Percentiles rank a stretch among this genome's conserved stretches.
These are phyloP conservation scores for Pholiota conissans DNA, from an alignment of 768 basidiomycete genomes.

Conservation along the genomic window DNA sequence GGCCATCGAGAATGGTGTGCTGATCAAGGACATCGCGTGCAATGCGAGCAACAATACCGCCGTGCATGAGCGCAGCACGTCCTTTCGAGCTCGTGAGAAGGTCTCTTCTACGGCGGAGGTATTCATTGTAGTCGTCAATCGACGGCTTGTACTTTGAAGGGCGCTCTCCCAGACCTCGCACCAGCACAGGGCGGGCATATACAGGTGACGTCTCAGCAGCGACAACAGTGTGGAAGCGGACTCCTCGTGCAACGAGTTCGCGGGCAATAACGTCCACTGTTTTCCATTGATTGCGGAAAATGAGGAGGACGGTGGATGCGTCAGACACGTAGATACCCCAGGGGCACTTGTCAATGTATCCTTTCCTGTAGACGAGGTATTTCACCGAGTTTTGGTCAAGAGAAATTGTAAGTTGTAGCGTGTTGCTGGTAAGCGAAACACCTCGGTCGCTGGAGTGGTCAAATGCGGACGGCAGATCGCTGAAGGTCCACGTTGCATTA, in stretches of 20 bases:
- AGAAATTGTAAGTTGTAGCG: too few relatives aligned
- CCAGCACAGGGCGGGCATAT: not conserved
- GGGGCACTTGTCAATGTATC: not conserved
- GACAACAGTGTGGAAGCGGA: conserved; percentile 2
- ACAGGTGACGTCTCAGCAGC: not conserved
- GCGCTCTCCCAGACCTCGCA: not conserved
- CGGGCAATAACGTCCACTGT: conserved; percentile 2
- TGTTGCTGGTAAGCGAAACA: not conserved
- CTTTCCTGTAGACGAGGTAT: conserved; percentile 24
- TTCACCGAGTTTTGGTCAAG: not conserved
- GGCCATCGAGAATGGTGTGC: conserved; percentile 17
- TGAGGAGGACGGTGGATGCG: conserved; percentile 3
- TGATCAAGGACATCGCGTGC: conserved; percentile 11
- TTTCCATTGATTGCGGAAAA: not conserved
- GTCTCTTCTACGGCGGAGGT: not conserved
- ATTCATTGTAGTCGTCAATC: not conserved
- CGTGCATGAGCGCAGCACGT: conserved; percentile 23
- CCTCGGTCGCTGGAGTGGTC: not conserved
- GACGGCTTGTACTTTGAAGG: not conserved
- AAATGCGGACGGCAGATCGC: not conserved
- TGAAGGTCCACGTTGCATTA: not conserved
- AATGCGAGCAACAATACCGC: conserved; percentile 25
- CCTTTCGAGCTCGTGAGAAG: conserved; percentile 15
- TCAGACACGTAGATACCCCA: not conserved
- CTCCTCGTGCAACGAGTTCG: not conserved